Base-by-base conservation (phyloP, 331 rosid genomes). In the Acacia concinna region DNA sequence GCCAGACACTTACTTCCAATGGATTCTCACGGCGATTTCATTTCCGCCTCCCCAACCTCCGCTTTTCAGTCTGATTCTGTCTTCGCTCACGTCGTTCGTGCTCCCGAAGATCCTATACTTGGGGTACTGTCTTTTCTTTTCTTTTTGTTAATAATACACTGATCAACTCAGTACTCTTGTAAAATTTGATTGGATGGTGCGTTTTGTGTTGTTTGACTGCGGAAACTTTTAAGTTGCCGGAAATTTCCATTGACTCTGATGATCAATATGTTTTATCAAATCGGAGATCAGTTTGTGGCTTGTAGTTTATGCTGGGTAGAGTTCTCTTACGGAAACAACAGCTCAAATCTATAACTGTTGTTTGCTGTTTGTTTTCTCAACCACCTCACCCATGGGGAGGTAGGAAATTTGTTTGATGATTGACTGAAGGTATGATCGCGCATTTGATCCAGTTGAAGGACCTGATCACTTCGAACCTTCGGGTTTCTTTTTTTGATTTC, bases 31-130 rank as follows among this genome's bases (percentile, higher is more conserved):
- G 47, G 21, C 51, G 74, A 52, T 51, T 69, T 64, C 15, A 44
- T 93, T 56, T 88, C 94, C 57, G 85, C 91, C 12, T 41, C 57
- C 35, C 74, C 74, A 13, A 43, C 74, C 71, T 79, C 97, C 14
- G 78, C 90, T 38, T 65, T 78, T 18, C 64, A 76, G 21, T 79
- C 57, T 83, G 82, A 78, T 81, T 93, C 98, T 43, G 92, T 90
- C 81, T 96, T 96, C 79, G 87, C 89, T 88, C 97, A 93, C 43
- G 79, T 96, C 18, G 88, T 73, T 52, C 99, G 87, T 20, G 99
- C 91, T 76, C 97, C 99, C 5, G 99, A 96, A 88, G 99, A 96
- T 93, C 93, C 98, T 65, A 96, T 96, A 63, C 98, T 96, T 68
- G 98, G 99, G 82, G 98, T 96, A 90, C 7, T 74, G 59, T 76